Base-by-base conservation (phyloP, 768 basidiomycete genomes). In the Tulasnella sp. region DNA sequence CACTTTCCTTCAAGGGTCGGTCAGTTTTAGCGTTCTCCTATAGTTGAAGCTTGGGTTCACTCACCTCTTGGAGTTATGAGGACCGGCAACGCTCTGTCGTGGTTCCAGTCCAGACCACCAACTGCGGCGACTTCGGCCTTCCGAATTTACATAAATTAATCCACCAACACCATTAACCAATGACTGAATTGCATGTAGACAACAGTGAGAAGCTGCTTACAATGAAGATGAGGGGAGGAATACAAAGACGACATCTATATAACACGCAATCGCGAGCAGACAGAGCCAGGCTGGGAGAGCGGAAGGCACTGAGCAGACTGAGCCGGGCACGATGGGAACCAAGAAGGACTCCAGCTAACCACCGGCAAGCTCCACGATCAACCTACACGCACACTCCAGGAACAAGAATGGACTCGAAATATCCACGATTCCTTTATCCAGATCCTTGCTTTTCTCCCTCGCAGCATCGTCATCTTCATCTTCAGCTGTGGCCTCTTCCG, bases 301-400 rank as follows among this genome's bases (percentile, higher is more conserved):
- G 19, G n/a, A n/a, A n/a, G 49, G 11, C 22, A n/a, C 6, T n/a
- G n/a, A n/a, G 49, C 49, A 49, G 22, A 49, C n/a, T n/a, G n/a
- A n/a, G n/a, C 19, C 8, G 58, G 7, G 15, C 25, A 64, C 29
- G 12, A 64, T 25, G 29, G 29, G 31, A 64, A n/a, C 58, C 9
- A 64, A 22, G 29, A 12, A 34, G 9, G 5, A 34, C 14, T 12
- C 29, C 58, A 64, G n/a, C 74, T 58, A 79, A 58, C 87, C 88
- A 76, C 93, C 93, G 34, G 96, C 97, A 79, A 99, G 86, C 85
- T 98, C 96, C 69, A 97, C 87, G 80, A 99, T 99, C 80, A 99
- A 86, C 79, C 91, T 86, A 82, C 95, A 97, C 6, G 97, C 94
- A 38, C 96, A 90, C 83, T 99, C 97, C 89, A 99, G 92, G 83